phyloP scores from a whole-genome alignment of 768 basidiomycete genomes.

The Pulveroboletus sp. region DNA sequence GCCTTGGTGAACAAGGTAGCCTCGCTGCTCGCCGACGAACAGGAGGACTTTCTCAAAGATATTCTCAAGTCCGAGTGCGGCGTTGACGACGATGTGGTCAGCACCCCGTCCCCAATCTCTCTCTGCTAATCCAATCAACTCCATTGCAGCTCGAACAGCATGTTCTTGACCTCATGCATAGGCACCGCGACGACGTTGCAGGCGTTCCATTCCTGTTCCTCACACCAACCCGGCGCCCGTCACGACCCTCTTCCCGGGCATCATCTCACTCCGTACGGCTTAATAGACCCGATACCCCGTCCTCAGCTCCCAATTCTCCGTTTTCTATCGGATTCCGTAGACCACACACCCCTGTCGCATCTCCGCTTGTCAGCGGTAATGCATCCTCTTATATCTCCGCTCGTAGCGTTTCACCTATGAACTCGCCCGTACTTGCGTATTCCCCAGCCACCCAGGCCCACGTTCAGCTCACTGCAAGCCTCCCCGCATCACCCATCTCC shows the following conservation, averaged over 20 bases:
- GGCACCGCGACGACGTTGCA: constrained; percentile 80
- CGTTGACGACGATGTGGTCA: constrained; percentile 64
- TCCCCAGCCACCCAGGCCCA: constrained; percentile 50
- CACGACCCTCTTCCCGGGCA: constrained; percentile 76
- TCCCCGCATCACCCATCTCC: constrained; percentile 78
- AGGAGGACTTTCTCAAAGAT: constrained; percentile 80
- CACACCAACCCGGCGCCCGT: constrained; percentile 74
- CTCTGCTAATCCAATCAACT: constrained; percentile 14
- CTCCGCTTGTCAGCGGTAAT: constrained; percentile 63
- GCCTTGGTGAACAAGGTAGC: constrained; percentile 69
- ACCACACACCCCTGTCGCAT: constrained; percentile 75
- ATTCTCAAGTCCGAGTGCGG: constrained; percentile 67
- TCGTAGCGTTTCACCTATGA: constrained; percentile 51
- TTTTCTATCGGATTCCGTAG: constrained; percentile 68
- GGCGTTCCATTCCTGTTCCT: constrained; percentile 81
- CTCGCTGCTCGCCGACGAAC: constrained; percentile 68
- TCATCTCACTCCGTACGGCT: constrained; percentile 64
- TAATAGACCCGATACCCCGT: constrained; percentile 73
- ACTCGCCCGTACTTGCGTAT: constrained; percentile 61
- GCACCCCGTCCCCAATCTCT: constrained; percentile 23
- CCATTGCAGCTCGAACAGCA: constrained; percentile 70
- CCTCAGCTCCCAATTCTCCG: constrained; percentile 71
- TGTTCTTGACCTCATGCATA: constrained; percentile 94
- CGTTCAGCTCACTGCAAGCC: constrained; percentile 70
- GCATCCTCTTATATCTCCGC: constrained; percentile 53